Conservation (phyloP, 129 eudicot genomes). For the Artemisia annua region DNA sequence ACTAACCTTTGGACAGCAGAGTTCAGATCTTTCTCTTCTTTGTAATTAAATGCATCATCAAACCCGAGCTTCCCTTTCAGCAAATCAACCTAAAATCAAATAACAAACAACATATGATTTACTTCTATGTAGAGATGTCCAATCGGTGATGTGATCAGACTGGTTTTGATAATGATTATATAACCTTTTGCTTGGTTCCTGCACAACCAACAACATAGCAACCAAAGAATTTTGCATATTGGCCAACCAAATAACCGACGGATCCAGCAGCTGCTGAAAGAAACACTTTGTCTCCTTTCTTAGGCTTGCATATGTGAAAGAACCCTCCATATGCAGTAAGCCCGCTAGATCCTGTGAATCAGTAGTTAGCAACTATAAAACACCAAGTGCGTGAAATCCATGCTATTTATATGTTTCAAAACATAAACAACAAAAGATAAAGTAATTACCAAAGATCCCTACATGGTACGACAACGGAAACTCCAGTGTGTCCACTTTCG, state of each 20-base stretch:
- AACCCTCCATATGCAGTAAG: slow-evolving; percentile 72
- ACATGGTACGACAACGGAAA: no score
- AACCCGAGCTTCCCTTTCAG: slow-evolving; percentile 65
- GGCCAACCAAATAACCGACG: slow-evolving; percentile 79
- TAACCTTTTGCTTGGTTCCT: slow-evolving; percentile 54
- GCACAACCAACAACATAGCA: slow-evolving; percentile 80
- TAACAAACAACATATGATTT: background rate
- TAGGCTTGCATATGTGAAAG: slow-evolving; percentile 56
- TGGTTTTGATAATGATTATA: no score
- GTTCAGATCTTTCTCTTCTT: slow-evolving; percentile 52
- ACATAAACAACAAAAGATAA: no score
- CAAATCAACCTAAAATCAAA: slow-evolving; percentile 45
- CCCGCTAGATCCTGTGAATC: slow-evolving; percentile 51
- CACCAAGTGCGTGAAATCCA: no score
- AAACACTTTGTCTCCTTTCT: slow-evolving; percentile 63
- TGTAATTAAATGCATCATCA: slow-evolving; percentile 82
- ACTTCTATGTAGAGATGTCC: background rate
- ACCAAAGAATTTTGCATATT: slow-evolving; percentile 65
- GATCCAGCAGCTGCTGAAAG: slow-evolving; percentile 85
- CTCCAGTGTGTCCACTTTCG: no score
- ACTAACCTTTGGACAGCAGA: slow-evolving; percentile 57
- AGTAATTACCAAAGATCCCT: no score
- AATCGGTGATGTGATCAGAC: background rate
- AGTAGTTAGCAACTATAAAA: no score
- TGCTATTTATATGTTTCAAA: no score